phyloP scores from a whole-genome alignment of 768 basidiomycete genomes.

The Suillus americanus region DNA sequence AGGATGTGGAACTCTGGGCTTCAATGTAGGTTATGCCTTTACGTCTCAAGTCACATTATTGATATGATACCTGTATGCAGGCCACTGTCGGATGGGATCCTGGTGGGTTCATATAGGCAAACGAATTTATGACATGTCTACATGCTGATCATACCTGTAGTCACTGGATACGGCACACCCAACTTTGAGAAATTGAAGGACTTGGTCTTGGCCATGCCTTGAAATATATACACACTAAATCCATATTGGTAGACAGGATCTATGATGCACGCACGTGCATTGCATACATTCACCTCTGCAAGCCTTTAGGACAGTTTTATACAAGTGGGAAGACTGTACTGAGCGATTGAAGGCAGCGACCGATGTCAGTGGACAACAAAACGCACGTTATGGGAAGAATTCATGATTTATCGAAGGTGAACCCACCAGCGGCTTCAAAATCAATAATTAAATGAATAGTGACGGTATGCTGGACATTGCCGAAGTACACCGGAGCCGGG shows the following conservation, averaged over 20 bases:
- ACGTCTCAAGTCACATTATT: background rate
- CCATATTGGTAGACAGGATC: background rate
- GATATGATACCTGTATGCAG: constrained; percentile 22
- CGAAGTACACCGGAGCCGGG: too few relatives aligned
- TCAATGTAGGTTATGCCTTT: constrained; percentile 50
- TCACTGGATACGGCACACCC: constrained; percentile 59
- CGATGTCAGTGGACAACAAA: too few relatives aligned
- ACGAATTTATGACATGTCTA: constrained; percentile 3
- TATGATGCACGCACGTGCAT: background rate
- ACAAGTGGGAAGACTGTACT: background rate
- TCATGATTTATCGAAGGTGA: background rate
- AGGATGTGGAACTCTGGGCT: constrained; percentile 64
- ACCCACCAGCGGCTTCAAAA: background rate
- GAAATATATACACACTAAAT: background rate
- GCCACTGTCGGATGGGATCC: constrained; percentile 60
- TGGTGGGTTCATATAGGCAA: constrained; percentile 34
- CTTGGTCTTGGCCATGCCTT: constrained; percentile 27
- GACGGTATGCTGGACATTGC: too few relatives aligned
- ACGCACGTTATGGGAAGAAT: background rate
- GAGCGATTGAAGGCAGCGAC: background rate
- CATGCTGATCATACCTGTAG: constrained; percentile 25
- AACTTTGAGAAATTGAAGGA: constrained; percentile 47
- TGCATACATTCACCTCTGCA: background rate
- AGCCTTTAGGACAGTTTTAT: background rate
- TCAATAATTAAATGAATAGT: background rate